Base-by-base conservation (phyloP, 768 basidiomycete genomes). In the Mycena floridula region DNA sequence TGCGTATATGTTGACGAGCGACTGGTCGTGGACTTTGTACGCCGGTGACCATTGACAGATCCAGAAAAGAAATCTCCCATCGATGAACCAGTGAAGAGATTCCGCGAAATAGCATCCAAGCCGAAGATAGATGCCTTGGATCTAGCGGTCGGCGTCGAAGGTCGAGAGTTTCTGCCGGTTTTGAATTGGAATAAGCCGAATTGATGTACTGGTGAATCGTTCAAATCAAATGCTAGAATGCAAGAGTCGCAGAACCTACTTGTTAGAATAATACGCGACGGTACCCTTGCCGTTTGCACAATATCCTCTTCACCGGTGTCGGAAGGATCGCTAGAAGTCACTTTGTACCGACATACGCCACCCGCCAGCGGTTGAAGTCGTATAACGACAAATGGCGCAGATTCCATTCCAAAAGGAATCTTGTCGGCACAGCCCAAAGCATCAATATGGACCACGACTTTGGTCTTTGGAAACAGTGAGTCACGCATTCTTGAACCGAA, bases 161-260 rank as follows among this genome's bases (percentile, higher is more conserved):
- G 93, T n/a, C 76, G 64, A 35, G 69, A 82, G 43, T 76, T 79
- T 45, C 59, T 66, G 25, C 82, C 82, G 0, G 90, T 90, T 23
- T 76, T 76, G 63, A 94, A 93, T 57, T 88, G 84, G 67, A 93
- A 95, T 43, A 96, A 65, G 13, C 91, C 90, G 48, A 81, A 92
- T 58, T 89, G 88, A 55, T 93, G 87, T 44, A 91, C 89, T 93
- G 45, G n/a, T n/a, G n/a, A 20, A 25, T 25, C 49, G 27, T 20
- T n/a, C 2, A n/a, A n/a, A n/a, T n/a, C n/a, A n/a, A n/a, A n/a
- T n/a, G n/a, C n/a, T n/a, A n/a, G n/a, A n/a, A n/a, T n/a, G n/a
- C n/a, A n/a, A 15, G 25, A 30, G 18, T n/a, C n/a, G 15, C 2
- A 15, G 39, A n/a, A 69, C 82, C 57, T 60, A 94, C 92, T 88